Evolutionary conservation across 2,329 filamentous ascomycete genomes (phyloP), one percentile per base, ranked within the genome.

Genomic region (Neofusicoccum sp.): DNA sequence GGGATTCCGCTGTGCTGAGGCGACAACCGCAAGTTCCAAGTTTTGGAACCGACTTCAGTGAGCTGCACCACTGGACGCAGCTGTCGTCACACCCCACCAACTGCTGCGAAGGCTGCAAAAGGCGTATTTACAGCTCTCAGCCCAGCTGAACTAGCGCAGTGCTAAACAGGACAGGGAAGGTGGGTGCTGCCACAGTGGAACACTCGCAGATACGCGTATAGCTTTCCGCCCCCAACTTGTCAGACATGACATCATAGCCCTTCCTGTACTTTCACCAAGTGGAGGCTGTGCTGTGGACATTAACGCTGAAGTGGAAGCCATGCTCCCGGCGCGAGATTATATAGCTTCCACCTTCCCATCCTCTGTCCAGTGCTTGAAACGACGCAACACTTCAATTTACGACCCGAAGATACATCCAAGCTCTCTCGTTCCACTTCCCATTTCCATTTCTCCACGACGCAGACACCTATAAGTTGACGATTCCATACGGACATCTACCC

Each of bases 161-260:
- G n/a, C 14, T 43, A 43, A 20, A 20, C 20, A 43, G 40, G 9
- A 43, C 9, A 43, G 14, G 9, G 14, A 12, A 16, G 4, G 9
- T 16, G 4, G 28, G 16, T 8, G 44, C 26, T 31, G 44, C 8
- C 14, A 16, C 28, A n/a, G 44, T 24, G 1, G 6, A 31, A 33
- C 20, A 20, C 28, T 33, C 16, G 31, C 47, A 26, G 48, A 53
- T 53, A 53, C 48, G 48, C 48, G 48, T 53, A 38, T 53, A 36
- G 14, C 20, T 38, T 36, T 38, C n/a, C 31, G 48, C 48, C 48
- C 48, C 48, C 48, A 40, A 53, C 48, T 11, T 33, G 48, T 53
- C 48, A 53, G 48, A 34, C 7, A 34, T 34, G 45, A 49, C 33
- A 8, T 38, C 48, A 38, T 38, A 26, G 7, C 26, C 48, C 48